A percentile compares a stretch with the other conserved stretches of the same genome.
Conservation (phyloP, 2,329 filamentous ascomycete genomes). For the Plectosphaerella plurivora region DNA sequence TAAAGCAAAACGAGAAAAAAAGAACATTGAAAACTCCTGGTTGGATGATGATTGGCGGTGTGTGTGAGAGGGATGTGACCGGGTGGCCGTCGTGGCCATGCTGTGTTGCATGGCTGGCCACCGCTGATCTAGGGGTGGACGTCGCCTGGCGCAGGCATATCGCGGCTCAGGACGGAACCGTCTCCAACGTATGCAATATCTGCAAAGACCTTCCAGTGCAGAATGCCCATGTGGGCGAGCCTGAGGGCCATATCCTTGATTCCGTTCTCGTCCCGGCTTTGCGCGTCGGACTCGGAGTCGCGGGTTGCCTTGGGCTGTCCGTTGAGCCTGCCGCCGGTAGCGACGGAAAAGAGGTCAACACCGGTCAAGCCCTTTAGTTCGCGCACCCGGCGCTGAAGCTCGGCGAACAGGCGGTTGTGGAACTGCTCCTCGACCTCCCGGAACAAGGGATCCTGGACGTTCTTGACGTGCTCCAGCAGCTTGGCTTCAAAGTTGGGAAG, state of each 20-base stretch:
- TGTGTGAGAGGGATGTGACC: neutral
- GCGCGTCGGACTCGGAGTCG: constrained; percentile 27
- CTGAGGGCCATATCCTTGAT: constrained; percentile 69
- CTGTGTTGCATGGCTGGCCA: neutral
- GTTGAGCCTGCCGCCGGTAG: constrained; percentile 45
- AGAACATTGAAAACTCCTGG: neutral
- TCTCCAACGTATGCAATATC: constrained; percentile 60
- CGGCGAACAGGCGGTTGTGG: constrained; percentile 41
- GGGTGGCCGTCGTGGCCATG: neutral
- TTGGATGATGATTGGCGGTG: neutral
- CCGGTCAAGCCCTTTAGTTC: constrained; percentile 50
- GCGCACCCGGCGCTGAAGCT: constrained; percentile 44
- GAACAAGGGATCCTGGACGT: constrained; percentile 39
- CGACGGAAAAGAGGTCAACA: constrained; percentile 49
- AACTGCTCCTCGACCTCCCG: constrained; percentile 45
- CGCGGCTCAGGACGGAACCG: neutral
- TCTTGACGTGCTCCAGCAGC: constrained; percentile 38
- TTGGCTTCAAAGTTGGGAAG: constrained; percentile 45
- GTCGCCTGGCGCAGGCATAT: neutral
- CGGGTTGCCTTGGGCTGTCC: constrained; percentile 24
- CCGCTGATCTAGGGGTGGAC: neutral
- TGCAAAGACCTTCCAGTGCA: constrained; percentile 90
- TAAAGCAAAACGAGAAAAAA: neutral
- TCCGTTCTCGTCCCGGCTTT: constrained; percentile 46
- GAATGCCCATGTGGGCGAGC: constrained; percentile 74